Evolutionary conservation across 1,139 yeast species (phyloP), one percentile per base, ranked within the genome.

Genomic region (Sugiyamaella neomexicana): DNA sequence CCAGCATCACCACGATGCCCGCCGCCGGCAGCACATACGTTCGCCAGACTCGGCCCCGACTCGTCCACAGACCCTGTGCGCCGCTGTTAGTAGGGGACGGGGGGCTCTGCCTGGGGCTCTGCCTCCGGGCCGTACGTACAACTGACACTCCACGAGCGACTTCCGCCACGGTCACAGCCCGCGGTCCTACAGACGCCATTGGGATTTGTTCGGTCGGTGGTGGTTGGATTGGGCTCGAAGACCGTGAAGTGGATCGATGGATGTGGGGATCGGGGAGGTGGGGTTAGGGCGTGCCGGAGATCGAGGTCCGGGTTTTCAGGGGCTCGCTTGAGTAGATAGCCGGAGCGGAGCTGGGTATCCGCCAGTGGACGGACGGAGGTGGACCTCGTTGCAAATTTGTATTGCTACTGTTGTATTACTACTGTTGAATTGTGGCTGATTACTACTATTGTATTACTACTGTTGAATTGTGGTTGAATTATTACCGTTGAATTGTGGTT

Each of bases 1-100:
- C 60, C 42, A 80, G 64, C 40, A 74, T 67, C 6, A 74, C 15
- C 15, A 60, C 29, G n/a, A 61, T 36, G 17, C 61, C 60, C 4
- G 55, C n/a, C 1, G 63, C 56, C 4, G 62, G 53, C 46, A 43
- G 46, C 40, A 60, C 46, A 32, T 56, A 61, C 20, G 45, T 45
- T 13, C 45, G n/a, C 50, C 37, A 31, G 3, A 53, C 45, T 36
- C 48, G 44, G 45, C 42, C 36, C 29, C 16, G n/a, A 9, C 42
- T 36, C 32, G 25, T 17, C 23, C 42, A 8, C 41, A 45, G 42
- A 17, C 49, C 49, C 49, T 45, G 16, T 6, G 31, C 38, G n/a
- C 38, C n/a, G n/a, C n/a, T n/a, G 46, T 43, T 32, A 31, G 46
- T 23, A 17, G 37, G 23, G 23, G 17, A 13, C 15, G 13, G 46